phyloP scores from a whole-genome alignment of 1,284 basidiomycete genomes.

The Boletus semigastroideus region DNA sequence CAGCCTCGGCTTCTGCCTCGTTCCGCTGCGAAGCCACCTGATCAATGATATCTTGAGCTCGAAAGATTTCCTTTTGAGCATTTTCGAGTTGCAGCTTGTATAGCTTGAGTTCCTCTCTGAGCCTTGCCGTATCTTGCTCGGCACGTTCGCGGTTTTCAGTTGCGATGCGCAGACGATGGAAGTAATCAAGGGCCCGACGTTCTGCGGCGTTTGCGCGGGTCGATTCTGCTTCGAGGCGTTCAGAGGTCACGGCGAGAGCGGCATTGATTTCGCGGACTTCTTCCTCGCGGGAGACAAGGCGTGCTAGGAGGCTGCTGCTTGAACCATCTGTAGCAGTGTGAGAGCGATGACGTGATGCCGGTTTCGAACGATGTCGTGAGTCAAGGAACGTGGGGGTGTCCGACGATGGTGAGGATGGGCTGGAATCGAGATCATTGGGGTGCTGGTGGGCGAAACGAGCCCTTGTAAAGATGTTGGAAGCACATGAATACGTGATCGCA shows the following conservation, averaged over 20 bases:
- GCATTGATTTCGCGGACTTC: conserved; percentile 41
- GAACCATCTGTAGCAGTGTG: conserved; percentile 29
- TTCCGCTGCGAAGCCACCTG: conserved; percentile 39
- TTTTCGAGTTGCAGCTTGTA: conserved; percentile 48
- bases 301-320: conserved; percentile 34
- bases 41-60: conserved; percentile 47
- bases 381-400: conserved; percentile 19
- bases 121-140: conserved; percentile 41
- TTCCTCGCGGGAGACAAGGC: conserved; percentile 40
- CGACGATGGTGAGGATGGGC: conserved; percentile 29
- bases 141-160: conserved; percentile 42
- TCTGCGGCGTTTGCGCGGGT: conserved; percentile 47
- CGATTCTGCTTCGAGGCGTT: conserved; percentile 45
- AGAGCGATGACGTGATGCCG: conserved; percentile 28
- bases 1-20: conserved; percentile 48
- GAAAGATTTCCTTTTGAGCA: conserved; percentile 46
- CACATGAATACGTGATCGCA: neutral
- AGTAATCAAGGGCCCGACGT: conserved; percentile 44
- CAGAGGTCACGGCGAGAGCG: conserved; percentile 37
- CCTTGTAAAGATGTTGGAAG: conserved; percentile 15
- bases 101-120: conserved; percentile 43
- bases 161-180: conserved; percentile 41
- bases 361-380: conserved; percentile 25
- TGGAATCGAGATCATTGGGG: conserved; percentile 33
- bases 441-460: conserved; percentile 28